Conservation (phyloP, 1,284 basidiomycete species). For the Puccinia horiana region DNA sequence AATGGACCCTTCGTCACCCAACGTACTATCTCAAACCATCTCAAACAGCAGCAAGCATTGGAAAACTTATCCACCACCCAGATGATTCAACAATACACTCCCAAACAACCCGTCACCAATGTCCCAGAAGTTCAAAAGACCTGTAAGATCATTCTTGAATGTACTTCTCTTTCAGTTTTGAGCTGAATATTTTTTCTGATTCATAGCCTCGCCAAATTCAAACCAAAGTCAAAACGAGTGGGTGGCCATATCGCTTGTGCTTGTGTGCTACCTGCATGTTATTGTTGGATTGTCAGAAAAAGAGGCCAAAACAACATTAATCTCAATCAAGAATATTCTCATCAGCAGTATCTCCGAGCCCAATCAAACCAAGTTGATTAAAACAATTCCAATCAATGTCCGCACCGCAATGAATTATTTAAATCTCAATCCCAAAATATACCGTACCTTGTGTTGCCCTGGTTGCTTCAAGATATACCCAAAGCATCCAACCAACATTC, state of each 20-base stretch:
- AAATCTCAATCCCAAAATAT: conserved; percentile 21
- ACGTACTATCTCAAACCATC: not conserved
- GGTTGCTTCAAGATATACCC: conserved; percentile 29
- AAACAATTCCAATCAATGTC: conserved; percentile 16
- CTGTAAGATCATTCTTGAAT: not conserved
- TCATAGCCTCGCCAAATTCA: not conserved
- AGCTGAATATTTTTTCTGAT: not conserved
- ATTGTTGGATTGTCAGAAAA: not conserved
- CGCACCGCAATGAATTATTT: conserved; percentile 22
- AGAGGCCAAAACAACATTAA: not conserved
- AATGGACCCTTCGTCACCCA: conserved; percentile 8
- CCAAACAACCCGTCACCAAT: not conserved
- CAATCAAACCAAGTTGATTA: not conserved
- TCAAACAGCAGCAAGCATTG: not conserved
- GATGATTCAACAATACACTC: not conserved
- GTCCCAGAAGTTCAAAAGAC: not conserved
- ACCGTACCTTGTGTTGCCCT: conserved; percentile 22
- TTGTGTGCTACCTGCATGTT: conserved; percentile 9
- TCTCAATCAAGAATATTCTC: not conserved
- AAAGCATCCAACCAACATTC: not conserved
- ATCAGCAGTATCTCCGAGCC: not conserved
- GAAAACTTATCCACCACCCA: not conserved
- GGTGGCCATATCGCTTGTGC: not conserved
- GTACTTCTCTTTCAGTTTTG: not conserved
- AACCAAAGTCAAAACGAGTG: not conserved